Base-by-base conservation (phyloP, 257 asterid genomes). In the Penstemon eatonii region DNA sequence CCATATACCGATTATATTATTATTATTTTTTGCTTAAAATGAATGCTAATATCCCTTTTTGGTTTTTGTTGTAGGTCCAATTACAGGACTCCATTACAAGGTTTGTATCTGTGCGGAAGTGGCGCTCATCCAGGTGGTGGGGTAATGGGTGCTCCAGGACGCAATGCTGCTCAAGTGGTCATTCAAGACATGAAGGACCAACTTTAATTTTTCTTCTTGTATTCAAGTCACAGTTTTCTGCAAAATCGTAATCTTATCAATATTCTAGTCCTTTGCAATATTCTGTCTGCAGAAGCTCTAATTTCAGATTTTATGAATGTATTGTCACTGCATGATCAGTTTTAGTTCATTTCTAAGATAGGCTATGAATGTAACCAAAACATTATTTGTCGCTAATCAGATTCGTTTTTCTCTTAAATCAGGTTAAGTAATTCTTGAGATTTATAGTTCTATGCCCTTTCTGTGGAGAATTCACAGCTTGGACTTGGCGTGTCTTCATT, bases 91-190 rank as follows among this genome's bases (percentile, higher is more conserved):
- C 98, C 98, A 12, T 44, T 93, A 49, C 75, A 61, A 70, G 98
- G 97, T 47, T 70, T 93, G 70, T 93, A 90, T 71, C 75, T 90
- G 67, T 90, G 98, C 47, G 98, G 98, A 9, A 93, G 98, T 51
- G 97, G 98, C 44, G 80, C 97, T 11, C 98, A 93, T 80, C 98
- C 98, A 0, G 98, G 97, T 44, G 98, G 98, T 0, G 98, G 97
- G 2, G 98, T 93, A 13, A 93, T 90, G 97, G 98, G 94, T 10
- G 95, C 95, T 50, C 92, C 98, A 0, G 98, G 98, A 3, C 97
- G 96, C 45, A 88, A 88, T 43, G 93, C 96, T 53, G 97, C 98
- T 0, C 81, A 46, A 5, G 90, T 76, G 43, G 98, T 83, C 41
- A 77, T 90, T 81, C 87, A 83, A 69, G 97, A 92, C 72, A 59